These are phyloP conservation scores for Syzygium aromaticum DNA, from an alignment of 345 rosid species.

Conservation along the genomic window DNA sequence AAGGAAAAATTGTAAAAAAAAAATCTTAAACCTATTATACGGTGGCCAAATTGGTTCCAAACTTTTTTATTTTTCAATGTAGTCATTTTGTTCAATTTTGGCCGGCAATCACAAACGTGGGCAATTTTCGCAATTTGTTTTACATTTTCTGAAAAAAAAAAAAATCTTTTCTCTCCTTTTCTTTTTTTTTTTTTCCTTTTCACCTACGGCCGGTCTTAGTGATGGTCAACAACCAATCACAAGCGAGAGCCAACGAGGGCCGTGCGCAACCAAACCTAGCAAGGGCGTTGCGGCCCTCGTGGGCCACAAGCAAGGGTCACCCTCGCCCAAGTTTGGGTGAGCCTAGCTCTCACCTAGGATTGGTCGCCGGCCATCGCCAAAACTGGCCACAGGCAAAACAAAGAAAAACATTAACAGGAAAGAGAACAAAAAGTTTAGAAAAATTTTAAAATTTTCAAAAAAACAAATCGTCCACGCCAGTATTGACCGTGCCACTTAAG, in stretches of 20 bases:
- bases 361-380: neutral
- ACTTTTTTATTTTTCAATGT: neutral
- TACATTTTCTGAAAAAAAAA: neutral
- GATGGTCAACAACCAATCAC: neutral
- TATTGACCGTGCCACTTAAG: rapidly evolving
- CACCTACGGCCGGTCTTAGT: rapidly evolving
- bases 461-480: too few species aligned
- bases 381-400: neutral
- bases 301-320: neutral
- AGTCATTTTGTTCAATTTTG: neutral
- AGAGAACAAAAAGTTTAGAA: neutral
- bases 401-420: neutral
- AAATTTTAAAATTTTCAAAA: neutral
- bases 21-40: neutral
- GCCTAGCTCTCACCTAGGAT: too few species aligned
- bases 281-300: rapidly evolving
- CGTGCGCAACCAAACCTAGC: neutral
- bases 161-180: neutral
- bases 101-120: rapidly evolving
- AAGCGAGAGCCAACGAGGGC: neutral
- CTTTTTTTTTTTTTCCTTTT: neutral
- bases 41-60: neutral
- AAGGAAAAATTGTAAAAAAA: too few species aligned
- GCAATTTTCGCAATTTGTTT: neutral
- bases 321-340: neutral